A percentile compares a stretch with the other conserved stretches of the same genome.
phyloP scores from a whole-genome alignment of 208 protist species.

The Acanthamoeba lugdunensis region DNA sequence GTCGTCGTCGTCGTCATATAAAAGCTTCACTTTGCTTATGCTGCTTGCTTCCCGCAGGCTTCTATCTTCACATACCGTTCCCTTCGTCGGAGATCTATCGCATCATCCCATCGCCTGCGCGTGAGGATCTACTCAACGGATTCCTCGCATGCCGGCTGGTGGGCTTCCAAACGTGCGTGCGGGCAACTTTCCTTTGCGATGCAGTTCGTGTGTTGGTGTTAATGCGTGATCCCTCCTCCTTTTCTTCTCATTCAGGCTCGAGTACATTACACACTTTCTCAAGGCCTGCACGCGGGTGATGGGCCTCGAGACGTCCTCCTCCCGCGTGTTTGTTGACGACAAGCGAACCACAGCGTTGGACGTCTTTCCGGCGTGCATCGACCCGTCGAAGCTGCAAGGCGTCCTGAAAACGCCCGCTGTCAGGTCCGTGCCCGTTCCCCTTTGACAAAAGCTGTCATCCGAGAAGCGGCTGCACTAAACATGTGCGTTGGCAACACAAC shows the following conservation, averaged over 20 bases:
- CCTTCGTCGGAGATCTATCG: constrained; percentile 85
- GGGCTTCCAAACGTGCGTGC: constrained; percentile 78
- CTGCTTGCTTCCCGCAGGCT: constrained; percentile 7
- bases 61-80: constrained; percentile 88
- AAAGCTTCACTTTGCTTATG: not conserved
- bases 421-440: not conserved
- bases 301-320: constrained; percentile 29
- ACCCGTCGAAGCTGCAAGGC: not conserved
- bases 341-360: constrained; percentile 22
- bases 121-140: constrained; percentile 83
- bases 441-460: not conserved
- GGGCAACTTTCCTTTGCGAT: not conserved
- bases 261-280: constrained; percentile 85
- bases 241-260: constrained; percentile 55
- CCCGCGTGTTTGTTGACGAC: constrained; percentile 56
- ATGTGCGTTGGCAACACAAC: not conserved
- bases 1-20: not conserved
- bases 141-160: constrained; percentile 83
- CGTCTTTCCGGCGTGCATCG: constrained; percentile 42
- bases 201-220: not conserved
- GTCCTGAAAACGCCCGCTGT: not conserved
- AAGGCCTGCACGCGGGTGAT: constrained; percentile 83
- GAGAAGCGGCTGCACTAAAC: too few species aligned
- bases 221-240: too few species aligned
- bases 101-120: constrained; percentile 79